phyloP scores from a whole-genome alignment of 208 protist genomes.

The Trypanosoma theileri region DNA sequence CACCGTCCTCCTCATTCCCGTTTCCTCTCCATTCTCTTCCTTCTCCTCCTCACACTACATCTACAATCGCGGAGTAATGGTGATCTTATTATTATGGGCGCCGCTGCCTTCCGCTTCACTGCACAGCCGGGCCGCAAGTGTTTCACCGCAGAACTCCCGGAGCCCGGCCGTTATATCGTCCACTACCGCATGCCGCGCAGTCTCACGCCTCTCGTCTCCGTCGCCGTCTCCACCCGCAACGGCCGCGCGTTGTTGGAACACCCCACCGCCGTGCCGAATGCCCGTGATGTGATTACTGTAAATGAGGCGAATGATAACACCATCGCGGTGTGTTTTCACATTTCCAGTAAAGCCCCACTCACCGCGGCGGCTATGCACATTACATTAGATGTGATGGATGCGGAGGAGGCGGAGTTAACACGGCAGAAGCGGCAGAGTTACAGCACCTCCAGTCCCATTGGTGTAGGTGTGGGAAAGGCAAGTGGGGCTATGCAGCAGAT shows the following conservation, averaged over 20 bases:
- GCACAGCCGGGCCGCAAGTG: conserved; percentile 61
- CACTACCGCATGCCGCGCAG: conserved; percentile 72
- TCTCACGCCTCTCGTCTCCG: conserved; percentile 63
- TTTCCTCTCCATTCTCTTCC: not conserved
- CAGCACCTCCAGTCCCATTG: conserved; percentile 61
- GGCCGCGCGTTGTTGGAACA: conserved; percentile 62
- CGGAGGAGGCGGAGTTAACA: conserved; percentile 68
- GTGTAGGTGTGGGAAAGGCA: conserved; percentile 48
- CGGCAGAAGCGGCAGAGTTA: conserved; percentile 67
- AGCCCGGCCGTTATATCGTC: conserved; percentile 62
- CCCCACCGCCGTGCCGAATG: conserved; percentile 40
- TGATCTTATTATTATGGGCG: not conserved
- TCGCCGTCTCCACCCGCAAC: conserved; percentile 48
- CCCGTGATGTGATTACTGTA: conserved; percentile 51
- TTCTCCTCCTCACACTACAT: conserved; percentile 1
- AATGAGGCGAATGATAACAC: conserved; percentile 22
- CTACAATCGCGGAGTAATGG: not conserved
- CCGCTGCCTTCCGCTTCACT: conserved; percentile 62
- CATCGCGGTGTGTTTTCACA: conserved; percentile 76
- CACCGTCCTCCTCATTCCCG: not conserved
- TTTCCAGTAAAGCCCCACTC: conserved; percentile 33
- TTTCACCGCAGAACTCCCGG: conserved; percentile 55
- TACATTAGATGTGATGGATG: conserved; percentile 61
- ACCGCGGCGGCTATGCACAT: conserved; percentile 58
- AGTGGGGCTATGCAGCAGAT: conserved; percentile 66